Evolutionary conservation across 495 filamentous ascomycete species (phyloP).

Genomic region (Penicillium crystallinum): DNA sequence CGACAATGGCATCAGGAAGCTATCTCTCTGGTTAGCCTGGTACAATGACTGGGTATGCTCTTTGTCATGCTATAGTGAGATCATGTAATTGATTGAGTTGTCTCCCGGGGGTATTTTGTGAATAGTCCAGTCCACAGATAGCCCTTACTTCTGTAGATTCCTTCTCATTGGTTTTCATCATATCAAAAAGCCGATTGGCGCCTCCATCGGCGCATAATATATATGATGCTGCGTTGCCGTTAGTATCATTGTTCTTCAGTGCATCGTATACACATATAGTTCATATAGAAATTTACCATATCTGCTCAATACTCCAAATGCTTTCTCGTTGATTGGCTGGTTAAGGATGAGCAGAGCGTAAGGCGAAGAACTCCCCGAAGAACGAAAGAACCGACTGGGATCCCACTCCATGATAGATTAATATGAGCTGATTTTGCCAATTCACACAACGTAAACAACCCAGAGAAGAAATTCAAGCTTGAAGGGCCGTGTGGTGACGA

Average conservation of each 20-base stretch:
- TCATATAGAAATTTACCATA: conserved; percentile 42
- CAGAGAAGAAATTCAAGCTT: background rate
- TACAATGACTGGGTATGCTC: background rate
- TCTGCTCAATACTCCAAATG: conserved; percentile 49
- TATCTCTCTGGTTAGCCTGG: conserved; percentile 10
- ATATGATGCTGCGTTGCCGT: conserved; percentile 41
- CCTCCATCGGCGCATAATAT: conserved; percentile 85
- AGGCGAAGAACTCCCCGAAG: conserved; percentile 24
- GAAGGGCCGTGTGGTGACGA: conserved; percentile 4
- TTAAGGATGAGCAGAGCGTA: conserved; percentile 68
- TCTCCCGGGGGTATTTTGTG: background rate
- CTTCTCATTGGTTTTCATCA: conserved; percentile 26
- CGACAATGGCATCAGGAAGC: conserved; percentile 67
- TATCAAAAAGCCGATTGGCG: conserved; percentile 72
- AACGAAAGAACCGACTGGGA: conserved; percentile 46
- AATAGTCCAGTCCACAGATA: background rate
- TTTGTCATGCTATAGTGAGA: background rate
- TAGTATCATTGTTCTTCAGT: background rate
- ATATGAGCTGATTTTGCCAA: background rate
- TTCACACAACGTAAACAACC: background rate
- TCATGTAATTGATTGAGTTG: background rate
- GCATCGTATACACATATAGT: background rate
- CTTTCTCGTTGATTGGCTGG: conserved; percentile 55
- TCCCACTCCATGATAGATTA: conserved; percentile 44
- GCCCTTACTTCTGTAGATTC: conserved; percentile 38